These are phyloP conservation scores for Cladophialophora yegresii DNA, from an alignment of 2,329 filamentous ascomycete genomes.

Conservation along the genomic window DNA sequence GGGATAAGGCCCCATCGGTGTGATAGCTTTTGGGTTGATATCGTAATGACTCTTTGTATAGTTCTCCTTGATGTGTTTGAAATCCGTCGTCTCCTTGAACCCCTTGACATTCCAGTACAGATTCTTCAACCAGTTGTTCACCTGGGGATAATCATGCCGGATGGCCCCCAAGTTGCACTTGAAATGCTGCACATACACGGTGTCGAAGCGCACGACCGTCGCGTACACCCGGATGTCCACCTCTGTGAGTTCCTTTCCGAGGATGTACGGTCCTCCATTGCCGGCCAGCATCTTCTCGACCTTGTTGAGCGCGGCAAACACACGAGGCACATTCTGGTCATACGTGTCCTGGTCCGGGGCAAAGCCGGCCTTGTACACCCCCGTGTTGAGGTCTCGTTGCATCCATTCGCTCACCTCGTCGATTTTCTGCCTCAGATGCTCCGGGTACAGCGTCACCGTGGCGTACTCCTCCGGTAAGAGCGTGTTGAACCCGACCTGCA, in stretches of 20 bases:
- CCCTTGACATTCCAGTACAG: conserved; percentile 60
- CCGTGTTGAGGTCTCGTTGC: conserved; percentile 58
- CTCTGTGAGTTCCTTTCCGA: conserved; percentile 60
- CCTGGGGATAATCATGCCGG: conserved; percentile 60
- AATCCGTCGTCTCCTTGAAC: conserved; percentile 63
- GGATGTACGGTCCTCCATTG: conserved; percentile 58
- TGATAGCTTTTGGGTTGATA: conserved; percentile 64
- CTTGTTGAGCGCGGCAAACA: conserved; percentile 63
- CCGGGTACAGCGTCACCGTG: conserved; percentile 57
- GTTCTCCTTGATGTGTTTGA: conserved; percentile 69
- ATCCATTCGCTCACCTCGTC: conserved; percentile 58
- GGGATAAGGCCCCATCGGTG: conserved; percentile 63
- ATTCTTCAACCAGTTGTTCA: conserved; percentile 63
- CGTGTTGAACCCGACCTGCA: conserved; percentile 59
- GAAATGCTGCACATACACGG: conserved; percentile 66
- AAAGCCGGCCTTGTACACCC: conserved; percentile 66
- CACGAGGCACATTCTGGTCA: conserved; percentile 55
- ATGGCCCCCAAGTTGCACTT: conserved; percentile 66
- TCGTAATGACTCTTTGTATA: conserved; percentile 62
- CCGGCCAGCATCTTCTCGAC: conserved; percentile 54
- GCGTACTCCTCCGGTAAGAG: conserved; percentile 49
- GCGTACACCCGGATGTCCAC: conserved; percentile 61
- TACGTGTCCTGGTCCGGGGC: conserved; percentile 58
- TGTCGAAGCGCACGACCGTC: conserved; percentile 62
- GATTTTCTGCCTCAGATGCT: conserved; percentile 51